Percentiles rank a stretch among this genome's conserved stretches.
Evolutionary conservation across 2,329 filamentous ascomycete species (phyloP).

Genomic region (Talaromyces sp.): DNA sequence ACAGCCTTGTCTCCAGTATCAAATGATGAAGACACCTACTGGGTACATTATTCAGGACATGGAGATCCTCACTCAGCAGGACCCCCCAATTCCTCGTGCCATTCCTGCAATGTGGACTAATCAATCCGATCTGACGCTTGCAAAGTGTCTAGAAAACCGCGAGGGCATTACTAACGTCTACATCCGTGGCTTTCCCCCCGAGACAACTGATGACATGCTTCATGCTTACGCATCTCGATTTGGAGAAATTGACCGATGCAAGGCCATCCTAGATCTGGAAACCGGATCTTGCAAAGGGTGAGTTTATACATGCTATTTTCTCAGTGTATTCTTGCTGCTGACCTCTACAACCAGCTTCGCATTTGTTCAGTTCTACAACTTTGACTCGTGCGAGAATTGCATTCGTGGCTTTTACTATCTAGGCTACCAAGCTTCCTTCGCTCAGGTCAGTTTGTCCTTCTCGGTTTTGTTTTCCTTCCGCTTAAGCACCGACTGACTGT

Average conservation of each 20-base stretch:
- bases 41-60: slow-evolving; percentile 49
- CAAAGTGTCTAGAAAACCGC: slow-evolving; percentile 90
- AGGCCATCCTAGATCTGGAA: slow-evolving; percentile 94
- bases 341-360: slow-evolving; percentile 65
- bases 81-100: slow-evolving; percentile 80
- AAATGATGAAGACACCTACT: slow-evolving; percentile 44
- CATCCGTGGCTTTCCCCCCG: slow-evolving; percentile 90
- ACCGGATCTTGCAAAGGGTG: slow-evolving; percentile 96
- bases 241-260: slow-evolving; percentile 90
- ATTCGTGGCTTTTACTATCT: slow-evolving; percentile 93
- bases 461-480: not conserved
- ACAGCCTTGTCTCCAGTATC: slow-evolving; percentile 33
- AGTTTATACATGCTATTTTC: slow-evolving; percentile 24
- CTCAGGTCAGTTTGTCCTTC: slow-evolving; percentile 59
- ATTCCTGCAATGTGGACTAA: slow-evolving; percentile 82
- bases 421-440: slow-evolving; percentile 96
- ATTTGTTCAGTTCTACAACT: slow-evolving; percentile 90
- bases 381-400: slow-evolving; percentile 86
- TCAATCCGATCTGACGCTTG: slow-evolving; percentile 81
- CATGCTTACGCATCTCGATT: slow-evolving; percentile 80
- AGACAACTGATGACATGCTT: slow-evolving; percentile 88
- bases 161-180: slow-evolving; percentile 97
- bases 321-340: slow-evolving; percentile 4
- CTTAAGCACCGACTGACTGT: not conserved
- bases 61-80: slow-evolving; percentile 64